Conservation (phyloP, 257 asterid species). For the Solanum bulbocastanum region DNA sequence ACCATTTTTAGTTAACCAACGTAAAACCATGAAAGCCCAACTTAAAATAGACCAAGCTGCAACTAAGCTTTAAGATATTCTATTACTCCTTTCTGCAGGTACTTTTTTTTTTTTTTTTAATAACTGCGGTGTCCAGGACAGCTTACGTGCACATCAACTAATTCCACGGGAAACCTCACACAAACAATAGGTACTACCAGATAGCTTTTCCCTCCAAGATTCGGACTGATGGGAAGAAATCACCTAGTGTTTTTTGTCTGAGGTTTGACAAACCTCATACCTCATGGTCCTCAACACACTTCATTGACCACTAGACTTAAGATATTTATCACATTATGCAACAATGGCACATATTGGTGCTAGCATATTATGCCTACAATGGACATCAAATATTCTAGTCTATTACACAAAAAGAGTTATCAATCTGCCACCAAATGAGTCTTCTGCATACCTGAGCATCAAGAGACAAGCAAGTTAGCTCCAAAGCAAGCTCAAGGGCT, state of each 20-base stretch:
- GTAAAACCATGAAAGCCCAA: not conserved
- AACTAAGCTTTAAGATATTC: not conserved
- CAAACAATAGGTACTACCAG: not conserved
- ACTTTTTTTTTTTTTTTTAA: not conserved
- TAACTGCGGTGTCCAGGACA: not conserved
- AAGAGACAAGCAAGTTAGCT: conserved; percentile 80
- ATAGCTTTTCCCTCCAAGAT: not conserved
- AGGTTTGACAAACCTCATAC: not conserved
- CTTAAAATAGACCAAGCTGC: not conserved
- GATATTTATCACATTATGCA: not conserved
- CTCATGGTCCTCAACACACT: not conserved
- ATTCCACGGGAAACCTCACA: not conserved
- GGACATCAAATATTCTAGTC: not conserved
- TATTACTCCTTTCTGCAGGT: not conserved
- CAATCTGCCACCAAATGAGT: conserved; percentile 1
- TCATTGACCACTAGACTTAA: not conserved
- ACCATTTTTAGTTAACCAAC: not conserved
- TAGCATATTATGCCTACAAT: not conserved
- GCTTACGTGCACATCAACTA: not conserved
- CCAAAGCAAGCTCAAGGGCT: conserved; percentile 97
- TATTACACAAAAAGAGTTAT: not conserved
- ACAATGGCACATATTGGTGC: not conserved
- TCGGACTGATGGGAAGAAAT: not conserved
- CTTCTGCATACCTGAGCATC: conserved; percentile 73
- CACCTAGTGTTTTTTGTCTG: not conserved